A percentile compares a stretch with the other conserved stretches of the same genome.
These are phyloP conservation scores for Diaporthe batatas DNA, from an alignment of 2,329 filamentous ascomycete species.

Conservation along the genomic window DNA sequence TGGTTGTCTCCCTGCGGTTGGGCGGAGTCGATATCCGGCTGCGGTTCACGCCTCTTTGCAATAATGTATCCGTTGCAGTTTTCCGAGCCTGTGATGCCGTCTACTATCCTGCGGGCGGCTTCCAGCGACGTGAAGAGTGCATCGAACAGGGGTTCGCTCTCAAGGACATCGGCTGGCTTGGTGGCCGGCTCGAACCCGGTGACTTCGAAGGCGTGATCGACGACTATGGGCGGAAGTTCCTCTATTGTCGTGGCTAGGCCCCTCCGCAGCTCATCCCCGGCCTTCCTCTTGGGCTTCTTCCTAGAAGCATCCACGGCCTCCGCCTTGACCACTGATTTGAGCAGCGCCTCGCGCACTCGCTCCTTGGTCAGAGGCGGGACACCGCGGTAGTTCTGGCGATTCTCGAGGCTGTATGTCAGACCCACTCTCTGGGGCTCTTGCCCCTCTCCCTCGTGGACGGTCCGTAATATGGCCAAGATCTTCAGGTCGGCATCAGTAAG, in stretches of 20 bases:
- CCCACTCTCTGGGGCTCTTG: conserved; percentile 86
- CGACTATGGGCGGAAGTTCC: conserved; percentile 87
- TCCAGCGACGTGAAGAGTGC: conserved; percentile 76
- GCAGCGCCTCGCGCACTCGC: conserved; percentile 76
- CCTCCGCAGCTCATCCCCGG: conserved; percentile 81
- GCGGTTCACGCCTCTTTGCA: conserved; percentile 69
- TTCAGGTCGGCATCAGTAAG: conserved; percentile 87
- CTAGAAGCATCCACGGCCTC: conserved; percentile 59
- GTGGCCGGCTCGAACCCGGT: conserved; percentile 77
- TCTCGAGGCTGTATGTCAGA: conserved; percentile 81
- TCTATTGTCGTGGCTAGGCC: conserved; percentile 86
- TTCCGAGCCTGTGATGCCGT: conserved; percentile 75
- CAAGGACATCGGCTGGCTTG: conserved; percentile 78
- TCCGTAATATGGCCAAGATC: conserved; percentile 83
- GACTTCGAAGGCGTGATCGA: conserved; percentile 85
- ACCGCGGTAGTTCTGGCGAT: conserved; percentile 86
- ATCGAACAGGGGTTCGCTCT: conserved; percentile 73
- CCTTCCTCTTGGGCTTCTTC: conserved; percentile 81
- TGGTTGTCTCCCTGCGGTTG: conserved; percentile 53
- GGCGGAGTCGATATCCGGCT: conserved; percentile 44
- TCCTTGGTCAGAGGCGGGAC: conserved; percentile 81
- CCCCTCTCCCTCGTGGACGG: conserved; percentile 84
- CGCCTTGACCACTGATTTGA: conserved; percentile 73
- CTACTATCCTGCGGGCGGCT: conserved; percentile 77
- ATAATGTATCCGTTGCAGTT: conserved; percentile 88